Evolutionary conservation across 129 eudicot genomes (phyloP).

Genomic region (Kitagawia praeruptora): DNA sequence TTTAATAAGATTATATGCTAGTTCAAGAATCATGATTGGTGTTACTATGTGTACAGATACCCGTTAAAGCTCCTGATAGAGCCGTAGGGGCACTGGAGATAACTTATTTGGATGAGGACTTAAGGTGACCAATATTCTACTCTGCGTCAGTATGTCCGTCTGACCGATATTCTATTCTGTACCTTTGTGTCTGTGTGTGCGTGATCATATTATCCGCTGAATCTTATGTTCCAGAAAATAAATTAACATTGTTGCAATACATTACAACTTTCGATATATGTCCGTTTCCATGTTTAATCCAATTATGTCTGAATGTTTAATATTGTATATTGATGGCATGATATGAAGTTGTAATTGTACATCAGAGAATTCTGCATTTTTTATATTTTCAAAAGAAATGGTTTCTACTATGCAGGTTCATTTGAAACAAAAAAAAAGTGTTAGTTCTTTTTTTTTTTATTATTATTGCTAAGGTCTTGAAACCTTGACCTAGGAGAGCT

Average conservation of each 20-base stretch:
- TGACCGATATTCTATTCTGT: constrained; percentile 3
- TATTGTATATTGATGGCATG: not conserved
- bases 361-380: not conserved
- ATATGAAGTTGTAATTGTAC: not conserved
- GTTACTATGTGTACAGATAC: constrained; percentile 42
- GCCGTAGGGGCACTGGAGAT: constrained; percentile 77
- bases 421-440: no score
- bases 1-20: not conserved
- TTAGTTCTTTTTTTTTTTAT: not conserved
- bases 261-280: not conserved
- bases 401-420: not conserved
- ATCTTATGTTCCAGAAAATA: not conserved
- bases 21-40: not conserved
- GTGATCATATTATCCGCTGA: not conserved
- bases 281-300: not conserved
- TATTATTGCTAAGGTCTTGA: not conserved
- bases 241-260: not conserved
- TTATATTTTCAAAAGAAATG: not conserved
- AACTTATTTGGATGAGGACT: constrained; percentile 84
- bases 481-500: no score
- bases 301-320: not conserved
- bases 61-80: constrained; percentile 76
- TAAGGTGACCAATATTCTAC: constrained; percentile 37
- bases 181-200: not conserved
- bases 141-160: constrained; percentile 1